Evolutionary conservation across 192 early-diverging fungal species (phyloP), one percentile per base, ranked within the genome.

Genomic region (Geosiphon pyriformis): DNA sequence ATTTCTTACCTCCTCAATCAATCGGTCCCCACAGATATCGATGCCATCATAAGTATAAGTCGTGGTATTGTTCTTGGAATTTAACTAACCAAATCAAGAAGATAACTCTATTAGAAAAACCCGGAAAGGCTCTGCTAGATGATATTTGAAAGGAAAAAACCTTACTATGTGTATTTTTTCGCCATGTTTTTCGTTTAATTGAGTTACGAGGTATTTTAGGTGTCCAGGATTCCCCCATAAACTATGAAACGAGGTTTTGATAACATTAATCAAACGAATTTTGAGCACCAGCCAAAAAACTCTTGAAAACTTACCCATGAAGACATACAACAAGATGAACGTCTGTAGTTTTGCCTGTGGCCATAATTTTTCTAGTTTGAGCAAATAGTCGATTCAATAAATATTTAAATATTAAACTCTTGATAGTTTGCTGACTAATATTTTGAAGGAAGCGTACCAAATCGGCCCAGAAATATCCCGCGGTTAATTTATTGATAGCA

Each of bases 11-110:
- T 83, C 74, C 25, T 75, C 55, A 0, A 74, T 70, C 2, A 81
- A 50, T 60, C 83, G 29, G 20, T 79, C 66, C 17, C 76, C 83
- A 61, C 83, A 85, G 17, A 85, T 72, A 35, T 81, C 81, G 3
- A 85, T 64, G 11, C 83, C 83, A 50, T 85, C 83, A 62, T 83
- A 85, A 0, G 81, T 81, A 52, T 75, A 75, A 3, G 70, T 68
- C 12, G 76, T 71, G 37, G 79, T 76, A 63, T 83, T 83, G 2
- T 69, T 60, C 20, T 75, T 65, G 20, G 65, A 66, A 48, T 81
- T 80, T 17, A 82, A 71, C 82, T 84, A 68, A 50, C 47, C 27
- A 33, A 32, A 55, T 1, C 23, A 22, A 37, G 23, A 60, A 33
- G 2, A 42, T 46, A 6, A 42, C 6, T 42, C 6, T 10, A 42